phyloP scores from a whole-genome alignment of 495 filamentous ascomycete genomes.

The Penicillium paradoxum region DNA sequence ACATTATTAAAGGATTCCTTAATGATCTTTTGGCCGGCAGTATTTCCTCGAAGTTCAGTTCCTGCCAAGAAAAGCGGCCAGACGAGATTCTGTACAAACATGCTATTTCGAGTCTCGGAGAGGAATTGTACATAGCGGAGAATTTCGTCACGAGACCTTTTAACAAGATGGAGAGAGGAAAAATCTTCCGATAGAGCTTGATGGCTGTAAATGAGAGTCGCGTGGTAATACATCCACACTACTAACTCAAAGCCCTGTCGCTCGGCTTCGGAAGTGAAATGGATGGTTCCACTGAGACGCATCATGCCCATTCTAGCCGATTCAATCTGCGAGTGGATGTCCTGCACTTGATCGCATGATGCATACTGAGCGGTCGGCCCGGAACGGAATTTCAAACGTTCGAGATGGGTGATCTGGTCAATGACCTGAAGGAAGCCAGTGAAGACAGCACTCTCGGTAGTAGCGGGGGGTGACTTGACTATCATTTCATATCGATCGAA shows the following conservation, averaged over 20 bases:
- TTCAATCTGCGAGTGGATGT: constrained; percentile 12
- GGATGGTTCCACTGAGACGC: constrained; percentile 11
- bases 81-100: constrained; percentile 23
- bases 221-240: constrained; percentile 23
- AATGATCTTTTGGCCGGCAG: constrained; percentile 7
- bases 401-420: constrained; percentile 13
- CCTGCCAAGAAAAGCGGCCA: constrained; percentile 27
- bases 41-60: constrained; percentile 16
- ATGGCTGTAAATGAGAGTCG: constrained; percentile 23
- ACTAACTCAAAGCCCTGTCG: constrained; percentile 16
- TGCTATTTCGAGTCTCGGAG: constrained; percentile 10
- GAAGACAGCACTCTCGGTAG: constrained; percentile 12
- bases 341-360: constrained; percentile 4
- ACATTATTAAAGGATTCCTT: constrained; percentile 6
- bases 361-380: background rate
- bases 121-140: constrained; percentile 15
- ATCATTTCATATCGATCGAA: constrained; percentile 7
- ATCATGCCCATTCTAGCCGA: constrained; percentile 10
- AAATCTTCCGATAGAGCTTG: constrained; percentile 14
- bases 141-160: constrained; percentile 18
- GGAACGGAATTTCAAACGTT: constrained; percentile 4
- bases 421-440: constrained; percentile 17
- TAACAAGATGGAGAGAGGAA: background rate
- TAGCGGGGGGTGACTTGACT: background rate
- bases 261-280: constrained; percentile 15